These are phyloP conservation scores for Pythium periplocum DNA, from an alignment of 352 stramenopile genomes.

Conservation along the genomic window DNA sequence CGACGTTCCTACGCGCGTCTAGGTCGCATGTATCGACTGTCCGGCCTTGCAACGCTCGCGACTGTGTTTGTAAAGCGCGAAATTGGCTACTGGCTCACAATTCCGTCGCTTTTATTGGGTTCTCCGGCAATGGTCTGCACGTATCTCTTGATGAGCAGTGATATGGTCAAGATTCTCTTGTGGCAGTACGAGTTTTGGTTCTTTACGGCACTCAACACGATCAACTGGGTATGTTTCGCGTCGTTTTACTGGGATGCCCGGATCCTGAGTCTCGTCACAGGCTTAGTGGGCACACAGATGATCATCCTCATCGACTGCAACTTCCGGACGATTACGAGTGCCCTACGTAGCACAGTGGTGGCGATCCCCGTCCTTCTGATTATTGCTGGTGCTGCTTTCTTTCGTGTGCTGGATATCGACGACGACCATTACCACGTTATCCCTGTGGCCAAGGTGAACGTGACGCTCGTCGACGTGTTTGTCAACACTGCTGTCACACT, in stretches of 20 bases:
- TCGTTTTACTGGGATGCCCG: conserved; percentile 27
- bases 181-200: conserved; percentile 38
- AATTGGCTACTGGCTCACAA: conserved; percentile 3
- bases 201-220: conserved; percentile 24
- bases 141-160: conserved; percentile 19
- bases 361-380: conserved; percentile 13
- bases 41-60: conserved; percentile 1
- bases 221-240: conserved; percentile 23
- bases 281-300: conserved; percentile 19
- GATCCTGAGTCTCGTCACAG: conserved; percentile 18
- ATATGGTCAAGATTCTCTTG: conserved; percentile 20
- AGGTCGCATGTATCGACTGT: conserved; percentile 8
- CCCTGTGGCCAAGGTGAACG: conserved; percentile 15
- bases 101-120: conserved; percentile 5
- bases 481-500: conserved; percentile 33
- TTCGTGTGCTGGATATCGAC: conserved; percentile 23
- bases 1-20: conserved; percentile 7
- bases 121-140: conserved; percentile 7
- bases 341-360: conserved; percentile 16
- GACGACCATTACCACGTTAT: conserved; percentile 13
- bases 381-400: conserved; percentile 13
- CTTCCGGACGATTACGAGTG: conserved; percentile 26
- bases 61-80: neutral
- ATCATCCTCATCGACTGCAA: conserved; percentile 28
- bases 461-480: conserved; percentile 34